Evolutionary conservation across 2,329 filamentous ascomycete genomes (phyloP), one percentile per base, ranked within the genome.

Genomic region (Ophiostoma ips): DNA sequence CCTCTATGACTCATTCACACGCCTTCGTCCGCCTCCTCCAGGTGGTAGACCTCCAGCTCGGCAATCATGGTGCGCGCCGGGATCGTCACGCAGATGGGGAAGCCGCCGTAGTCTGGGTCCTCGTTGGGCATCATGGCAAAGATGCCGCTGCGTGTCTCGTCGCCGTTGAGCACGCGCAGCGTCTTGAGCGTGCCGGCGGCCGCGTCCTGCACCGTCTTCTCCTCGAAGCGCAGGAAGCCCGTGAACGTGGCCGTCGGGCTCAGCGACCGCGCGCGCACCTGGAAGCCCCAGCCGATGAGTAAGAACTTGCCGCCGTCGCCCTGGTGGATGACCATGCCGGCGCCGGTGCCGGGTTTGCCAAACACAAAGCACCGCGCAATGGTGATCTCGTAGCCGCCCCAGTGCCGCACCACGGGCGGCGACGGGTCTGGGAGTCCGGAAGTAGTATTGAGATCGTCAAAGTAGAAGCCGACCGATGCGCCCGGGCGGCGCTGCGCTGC

Each of bases 121-220:
- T 75, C 70, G 51, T 69, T 73, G 1, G 72, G 75, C 75, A 79
- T 79, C 55, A 76, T 72, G 16, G 67, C 57, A 45, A 70, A 50
- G 44, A 62, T 61, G 1, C 73, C 73, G 55, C 62, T 63, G 38
- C 66, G 58, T 1, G 66, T 68, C 58, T 69, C 67, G 49, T 69
- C 67, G 9, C 67, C 67, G 34, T 68, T 68, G 3, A 68, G 35
- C 13, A 55, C 19, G 6, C 51, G 48, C 30, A 50, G 46, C 12
- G 48, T 53, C 12, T 21, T 36, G 34, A 53, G 40, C 12, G 33
- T 10, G 18, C 48, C 49, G 9, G 36, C 10, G 7, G 15, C n/a
- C 7, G 34, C 45, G 8, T 45, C 38, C 24, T 43, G 63, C 8
- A 44, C 41, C 16, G 41, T 24, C 59, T 65, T 67, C 58, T 68